Percentiles rank a stretch among this genome's conserved stretches.
These are phyloP conservation scores for Leccinum pachyderme DNA, from an alignment of 1,284 basidiomycete species.

Conservation along the genomic window DNA sequence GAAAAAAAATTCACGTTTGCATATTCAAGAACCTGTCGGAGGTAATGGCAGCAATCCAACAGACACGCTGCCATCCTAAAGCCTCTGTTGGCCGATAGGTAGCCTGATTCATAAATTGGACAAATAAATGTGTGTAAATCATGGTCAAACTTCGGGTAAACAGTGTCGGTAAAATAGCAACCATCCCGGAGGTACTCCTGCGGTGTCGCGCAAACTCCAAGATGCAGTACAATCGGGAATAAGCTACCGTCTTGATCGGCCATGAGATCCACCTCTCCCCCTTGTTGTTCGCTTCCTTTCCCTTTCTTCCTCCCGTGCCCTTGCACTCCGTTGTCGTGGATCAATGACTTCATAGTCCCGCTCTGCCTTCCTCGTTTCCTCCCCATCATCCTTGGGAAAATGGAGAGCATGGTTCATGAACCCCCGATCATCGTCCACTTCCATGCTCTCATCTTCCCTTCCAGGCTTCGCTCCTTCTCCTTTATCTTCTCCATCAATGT, in stretches of 20 bases:
- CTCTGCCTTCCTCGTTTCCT: slow-evolving; percentile 79
- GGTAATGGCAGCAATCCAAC: neutral
- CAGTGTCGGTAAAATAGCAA: too few relatives aligned
- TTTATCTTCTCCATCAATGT: slow-evolving; percentile 16
- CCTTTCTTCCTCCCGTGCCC: slow-evolving; percentile 71
- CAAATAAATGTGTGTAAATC: too few relatives aligned
- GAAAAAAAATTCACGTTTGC: neutral
- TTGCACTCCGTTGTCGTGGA: slow-evolving; percentile 64
- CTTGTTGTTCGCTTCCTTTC: slow-evolving; percentile 52
- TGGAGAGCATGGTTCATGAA: slow-evolving; percentile 77
- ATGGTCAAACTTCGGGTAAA: neutral
- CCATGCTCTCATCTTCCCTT: slow-evolving; percentile 58
- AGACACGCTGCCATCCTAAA: neutral
- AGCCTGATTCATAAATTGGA: neutral
- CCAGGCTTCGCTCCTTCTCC: slow-evolving; percentile 16
- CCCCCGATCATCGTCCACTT: slow-evolving; percentile 79
- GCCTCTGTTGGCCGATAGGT: neutral
- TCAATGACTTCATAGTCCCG: slow-evolving; percentile 90
- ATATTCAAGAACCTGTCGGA: neutral
- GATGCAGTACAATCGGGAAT: neutral
- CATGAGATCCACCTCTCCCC: slow-evolving; percentile 18
- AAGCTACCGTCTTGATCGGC: slow-evolving; percentile 26
- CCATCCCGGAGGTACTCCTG: too few relatives aligned
- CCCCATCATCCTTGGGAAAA: slow-evolving; percentile 76
- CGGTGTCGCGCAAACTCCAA: too few relatives aligned